Conservation (phyloP, 352 stramenopile genomes). For the Phytophthora pseudosyringae region DNA sequence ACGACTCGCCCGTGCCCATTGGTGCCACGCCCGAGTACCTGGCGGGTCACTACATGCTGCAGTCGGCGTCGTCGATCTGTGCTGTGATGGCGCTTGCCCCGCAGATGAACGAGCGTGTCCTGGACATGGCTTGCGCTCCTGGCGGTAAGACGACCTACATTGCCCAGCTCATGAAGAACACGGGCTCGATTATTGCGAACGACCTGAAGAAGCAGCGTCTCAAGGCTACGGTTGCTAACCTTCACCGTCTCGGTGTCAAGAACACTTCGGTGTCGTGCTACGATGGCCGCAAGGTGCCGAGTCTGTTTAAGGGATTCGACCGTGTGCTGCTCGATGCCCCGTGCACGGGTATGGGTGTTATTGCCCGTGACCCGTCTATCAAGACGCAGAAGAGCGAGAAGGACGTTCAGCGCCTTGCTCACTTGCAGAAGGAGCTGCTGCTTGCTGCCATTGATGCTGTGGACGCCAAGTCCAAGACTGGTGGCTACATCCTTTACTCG, state of each 20-base stretch:
- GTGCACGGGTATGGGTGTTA: slow-evolving; percentile 98
- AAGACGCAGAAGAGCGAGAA: slow-evolving; percentile 98
- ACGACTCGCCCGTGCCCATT: slow-evolving; percentile 98
- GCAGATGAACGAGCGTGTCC: slow-evolving; percentile 96
- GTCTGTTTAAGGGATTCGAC: slow-evolving; percentile 97
- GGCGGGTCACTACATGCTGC: slow-evolving; percentile 99
- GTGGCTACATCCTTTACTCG: slow-evolving; percentile 99
- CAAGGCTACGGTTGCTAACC: slow-evolving; percentile 98
- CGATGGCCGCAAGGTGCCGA: slow-evolving; percentile 94
- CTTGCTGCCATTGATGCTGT: slow-evolving; percentile 99
- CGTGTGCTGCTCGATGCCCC: slow-evolving; percentile 98
- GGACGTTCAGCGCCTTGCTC: slow-evolving; percentile 90
- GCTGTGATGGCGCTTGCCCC: slow-evolving; percentile 98
- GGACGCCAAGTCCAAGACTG: slow-evolving; percentile 96
- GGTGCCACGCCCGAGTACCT: slow-evolving; percentile 99
- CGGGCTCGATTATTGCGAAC: slow-evolving; percentile 98
- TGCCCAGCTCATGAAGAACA: slow-evolving; percentile 99
- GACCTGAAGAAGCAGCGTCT: slow-evolving; percentile 98
- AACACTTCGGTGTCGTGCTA: slow-evolving; percentile 99
- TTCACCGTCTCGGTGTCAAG: slow-evolving; percentile 98
- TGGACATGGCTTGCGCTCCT: slow-evolving; percentile 99
- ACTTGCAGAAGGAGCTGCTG: slow-evolving; percentile 99
- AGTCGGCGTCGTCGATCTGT: slow-evolving; percentile 98
- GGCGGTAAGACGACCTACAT: slow-evolving; percentile 99
- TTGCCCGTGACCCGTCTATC: slow-evolving; percentile 97